These are phyloP conservation scores for Candida maesae DNA, from an alignment of 805 yeast species.

Conservation along the genomic window DNA sequence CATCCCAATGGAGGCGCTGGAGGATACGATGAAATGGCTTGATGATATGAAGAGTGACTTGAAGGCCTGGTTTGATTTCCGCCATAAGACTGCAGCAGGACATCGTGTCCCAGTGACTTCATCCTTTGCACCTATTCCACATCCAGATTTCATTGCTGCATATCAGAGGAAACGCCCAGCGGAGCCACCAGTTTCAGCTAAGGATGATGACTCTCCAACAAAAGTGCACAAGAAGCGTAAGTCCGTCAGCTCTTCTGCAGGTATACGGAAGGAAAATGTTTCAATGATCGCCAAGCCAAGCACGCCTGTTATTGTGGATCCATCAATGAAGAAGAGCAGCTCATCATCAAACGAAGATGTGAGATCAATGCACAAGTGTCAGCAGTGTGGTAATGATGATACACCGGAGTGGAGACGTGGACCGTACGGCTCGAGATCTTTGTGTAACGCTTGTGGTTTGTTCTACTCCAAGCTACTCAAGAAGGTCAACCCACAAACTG, in stretches of 20 bases:
- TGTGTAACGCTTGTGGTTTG: conserved; percentile 92
- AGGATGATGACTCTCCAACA: neutral
- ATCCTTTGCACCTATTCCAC: too few relatives aligned
- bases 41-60: conserved; percentile 10
- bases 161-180: neutral
- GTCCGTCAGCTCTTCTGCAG: neutral
- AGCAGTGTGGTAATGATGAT: conserved; percentile 67
- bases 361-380: conserved; percentile 34
- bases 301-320: conserved; percentile 10
- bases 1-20: conserved; percentile 7
- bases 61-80: conserved; percentile 12
- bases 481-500: conserved; percentile 38
- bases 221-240: conserved; percentile 7
- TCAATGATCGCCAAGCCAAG: conserved; percentile 22
- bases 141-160: too few relatives aligned
- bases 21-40: conserved; percentile 1
- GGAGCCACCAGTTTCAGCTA: neutral
- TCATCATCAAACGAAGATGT: conserved; percentile 15
- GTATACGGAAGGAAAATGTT: conserved; percentile 6
- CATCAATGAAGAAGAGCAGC: too few relatives aligned
- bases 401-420: conserved; percentile 96
- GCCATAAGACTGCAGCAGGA: conserved; percentile 3
- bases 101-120: neutral
- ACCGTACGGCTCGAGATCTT: conserved; percentile 74
- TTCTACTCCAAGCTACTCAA: conserved; percentile 60